Conservation (phyloP, 106 monocot species). For the Chionographis japonica region DNA sequence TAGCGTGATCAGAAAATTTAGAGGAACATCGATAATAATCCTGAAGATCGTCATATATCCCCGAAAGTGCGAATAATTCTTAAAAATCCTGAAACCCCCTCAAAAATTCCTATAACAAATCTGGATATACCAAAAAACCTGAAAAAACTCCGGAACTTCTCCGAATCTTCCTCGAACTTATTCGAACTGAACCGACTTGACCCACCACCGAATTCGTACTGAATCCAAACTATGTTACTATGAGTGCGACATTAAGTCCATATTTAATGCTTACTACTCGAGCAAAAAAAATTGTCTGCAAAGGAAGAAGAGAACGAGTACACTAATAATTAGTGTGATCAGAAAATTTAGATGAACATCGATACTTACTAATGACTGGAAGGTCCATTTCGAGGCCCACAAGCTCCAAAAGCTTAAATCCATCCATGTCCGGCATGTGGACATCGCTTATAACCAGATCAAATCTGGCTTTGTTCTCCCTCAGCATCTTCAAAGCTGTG, state of each 20-base stretch:
- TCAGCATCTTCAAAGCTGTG: conserved; percentile 25
- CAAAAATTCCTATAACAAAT: too few relatives aligned
- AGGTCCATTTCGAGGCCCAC: conserved; percentile 40
- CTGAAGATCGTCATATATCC: too few relatives aligned
- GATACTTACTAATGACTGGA: conserved; percentile 35
- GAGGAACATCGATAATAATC: not conserved
- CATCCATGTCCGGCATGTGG: conserved; percentile 48
- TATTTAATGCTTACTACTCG: not conserved
- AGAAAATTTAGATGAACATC: not conserved
- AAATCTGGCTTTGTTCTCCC: conserved; percentile 33
- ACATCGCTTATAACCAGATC: conserved; percentile 41
- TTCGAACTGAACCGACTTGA: too few relatives aligned
- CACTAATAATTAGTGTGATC: not conserved
- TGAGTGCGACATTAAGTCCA: not conserved
- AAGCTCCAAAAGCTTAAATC: conserved; percentile 35
- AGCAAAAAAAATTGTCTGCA: not conserved
- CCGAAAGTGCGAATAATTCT: too few relatives aligned
- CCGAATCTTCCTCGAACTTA: too few relatives aligned
- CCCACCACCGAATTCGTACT: too few relatives aligned
- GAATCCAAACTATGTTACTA: too few relatives aligned
- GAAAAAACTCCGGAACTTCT: too few relatives aligned
- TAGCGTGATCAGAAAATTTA: not conserved
- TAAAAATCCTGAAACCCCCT: too few relatives aligned
- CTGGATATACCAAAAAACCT: too few relatives aligned
- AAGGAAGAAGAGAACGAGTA: not conserved